Evolutionary conservation across 257 asterid species (phyloP), one percentile per base, ranked within the genome.

Genomic region (Vinca minor): DNA sequence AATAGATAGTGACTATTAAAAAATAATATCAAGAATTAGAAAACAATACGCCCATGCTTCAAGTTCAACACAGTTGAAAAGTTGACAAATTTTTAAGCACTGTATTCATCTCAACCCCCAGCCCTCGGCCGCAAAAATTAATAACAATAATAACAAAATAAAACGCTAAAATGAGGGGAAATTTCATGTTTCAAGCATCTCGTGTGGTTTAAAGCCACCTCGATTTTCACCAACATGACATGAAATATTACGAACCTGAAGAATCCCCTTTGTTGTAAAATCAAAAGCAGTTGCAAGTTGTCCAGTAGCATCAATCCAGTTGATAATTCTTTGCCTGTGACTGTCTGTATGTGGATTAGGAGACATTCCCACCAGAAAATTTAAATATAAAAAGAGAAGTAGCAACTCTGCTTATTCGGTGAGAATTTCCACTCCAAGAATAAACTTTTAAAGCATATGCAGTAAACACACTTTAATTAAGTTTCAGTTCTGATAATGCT

Each of bases 211-310:
- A 21, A 62, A 14, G 39, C 4, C 66, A 62, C 9, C 25, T 23
- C 17, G 23, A 10, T 12, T 5, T 55, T 28, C 6, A 23, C 4
- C 39, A 14, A 23, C 4, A 21, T 8, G 31, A 44, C 23, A 38
- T n/a, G 28, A n/a, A 50, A 17, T 44, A 63, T 4, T 23, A 39
- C 66, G 42, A 18, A 88, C 98, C 95, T 92, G 98, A 64, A 92
- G 94, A 77, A 92, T 82, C 38, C 96, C 98, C 78, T 92, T 92
- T 0, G 98, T 89, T 66, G 98, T 92, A 82, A 89, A 92, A 78
- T 92, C 98, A 81, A 92, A 92, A 67, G 98, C 98, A 74, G 98
- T 73, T 41, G 96, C 78, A 44, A 85, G 81, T 72, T 87, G 91
- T 46, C 96, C 96, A 1, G 94, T 64, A 53, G 83, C 79, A 73